Evolutionary conservation across 176 grass and related monocot genomes (phyloP).

Genomic region (Eleusine indica): DNA sequence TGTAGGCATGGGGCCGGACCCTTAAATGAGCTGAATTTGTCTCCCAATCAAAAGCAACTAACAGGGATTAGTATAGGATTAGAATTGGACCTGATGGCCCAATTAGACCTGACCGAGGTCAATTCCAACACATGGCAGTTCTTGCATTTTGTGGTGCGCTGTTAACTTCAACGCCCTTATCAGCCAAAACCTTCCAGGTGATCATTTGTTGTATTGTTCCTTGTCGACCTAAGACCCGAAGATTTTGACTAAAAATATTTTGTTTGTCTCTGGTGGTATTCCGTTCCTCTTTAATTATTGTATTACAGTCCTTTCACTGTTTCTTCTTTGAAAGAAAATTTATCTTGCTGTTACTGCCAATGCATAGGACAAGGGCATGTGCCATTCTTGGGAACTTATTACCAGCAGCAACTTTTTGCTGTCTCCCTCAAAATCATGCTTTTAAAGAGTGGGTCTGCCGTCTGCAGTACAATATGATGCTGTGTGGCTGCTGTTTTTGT

Average conservation of each 20-base stretch:
- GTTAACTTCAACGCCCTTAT: neutral
- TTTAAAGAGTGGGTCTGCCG: neutral
- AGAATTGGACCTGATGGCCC: no score
- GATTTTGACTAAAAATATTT: neutral
- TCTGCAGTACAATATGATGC: neutral
- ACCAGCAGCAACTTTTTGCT: neutral
- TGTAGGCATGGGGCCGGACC: no score
- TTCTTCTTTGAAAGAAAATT: neutral
- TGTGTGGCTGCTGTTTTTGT: neutral
- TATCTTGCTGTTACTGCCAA: neutral
- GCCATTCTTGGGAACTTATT: neutral
- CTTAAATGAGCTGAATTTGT: no score
- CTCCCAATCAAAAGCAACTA: no score
- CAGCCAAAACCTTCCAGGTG: neutral
- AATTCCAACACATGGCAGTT: neutral
- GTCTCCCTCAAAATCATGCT: slow-evolving; percentile 13
- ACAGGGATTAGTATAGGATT: no score
- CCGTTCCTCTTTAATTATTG: neutral
- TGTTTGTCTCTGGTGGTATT: neutral
- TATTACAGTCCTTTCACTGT: neutral
- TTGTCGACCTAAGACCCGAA: neutral
- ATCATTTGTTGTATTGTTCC: slow-evolving; percentile 26
- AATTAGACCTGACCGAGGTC: no score
- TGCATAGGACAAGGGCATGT: neutral
- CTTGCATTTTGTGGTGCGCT: slow-evolving; percentile 24